phyloP scores from a whole-genome alignment of 345 rosid genomes.

The Salix caprea region DNA sequence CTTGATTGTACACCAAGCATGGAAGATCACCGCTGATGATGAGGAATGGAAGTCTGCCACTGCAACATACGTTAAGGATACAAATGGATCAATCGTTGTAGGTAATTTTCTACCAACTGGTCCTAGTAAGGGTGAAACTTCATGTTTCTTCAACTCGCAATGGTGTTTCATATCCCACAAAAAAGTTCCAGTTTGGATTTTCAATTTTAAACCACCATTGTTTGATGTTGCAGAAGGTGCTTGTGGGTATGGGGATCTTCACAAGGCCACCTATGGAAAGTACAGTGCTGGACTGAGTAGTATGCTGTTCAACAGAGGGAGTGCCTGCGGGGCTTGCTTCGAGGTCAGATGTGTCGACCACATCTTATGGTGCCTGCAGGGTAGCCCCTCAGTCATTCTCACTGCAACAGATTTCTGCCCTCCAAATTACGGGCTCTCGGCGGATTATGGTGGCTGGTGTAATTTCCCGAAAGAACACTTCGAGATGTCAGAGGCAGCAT shows the following conservation, averaged over 20 bases:
- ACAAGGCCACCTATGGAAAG: slow-evolving; percentile 58
- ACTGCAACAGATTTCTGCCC: slow-evolving; percentile 95
- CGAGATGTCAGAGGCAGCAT: slow-evolving; percentile 85
- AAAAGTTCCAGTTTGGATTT: not conserved
- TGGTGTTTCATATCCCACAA: not conserved
- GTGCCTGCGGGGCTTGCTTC: slow-evolving; percentile 84
- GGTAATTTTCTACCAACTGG: slow-evolving; percentile 37
- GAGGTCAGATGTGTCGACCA: slow-evolving; percentile 88
- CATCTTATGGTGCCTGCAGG: slow-evolving; percentile 73
- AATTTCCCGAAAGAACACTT: slow-evolving; percentile 88
- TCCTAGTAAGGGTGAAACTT: not conserved
- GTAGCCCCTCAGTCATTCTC: slow-evolving; percentile 75
- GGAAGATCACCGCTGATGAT: slow-evolving; percentile 31
- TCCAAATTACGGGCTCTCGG: slow-evolving; percentile 74
- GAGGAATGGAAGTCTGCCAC: slow-evolving; percentile 80
- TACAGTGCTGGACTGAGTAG: slow-evolving; percentile 77
- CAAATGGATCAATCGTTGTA: slow-evolving; percentile 54
- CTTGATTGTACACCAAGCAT: slow-evolving; percentile 32
- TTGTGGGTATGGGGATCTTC: slow-evolving; percentile 87
- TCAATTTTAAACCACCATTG: not conserved
- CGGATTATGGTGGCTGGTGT: slow-evolving; percentile 93
- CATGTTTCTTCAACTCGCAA: not conserved
- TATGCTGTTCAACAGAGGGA: slow-evolving; percentile 75
- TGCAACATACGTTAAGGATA: slow-evolving; percentile 65
- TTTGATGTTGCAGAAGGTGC: slow-evolving; percentile 66